Evolutionary conservation across 345 rosid genomes (phyloP).

Genomic region (Euphorbia lathyris): DNA sequence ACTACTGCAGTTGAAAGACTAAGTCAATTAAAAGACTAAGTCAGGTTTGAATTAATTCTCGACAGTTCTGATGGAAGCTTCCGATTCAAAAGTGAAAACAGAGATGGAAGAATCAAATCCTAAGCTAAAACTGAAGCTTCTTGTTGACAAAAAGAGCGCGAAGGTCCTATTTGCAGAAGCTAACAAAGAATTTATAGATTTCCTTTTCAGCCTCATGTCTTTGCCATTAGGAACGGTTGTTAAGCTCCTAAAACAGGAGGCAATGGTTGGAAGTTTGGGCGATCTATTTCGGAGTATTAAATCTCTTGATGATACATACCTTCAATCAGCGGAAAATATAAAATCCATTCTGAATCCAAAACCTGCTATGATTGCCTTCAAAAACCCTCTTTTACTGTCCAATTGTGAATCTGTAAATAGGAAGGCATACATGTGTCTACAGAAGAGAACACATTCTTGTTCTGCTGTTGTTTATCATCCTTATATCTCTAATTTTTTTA

Average conservation of each 20-base stretch:
- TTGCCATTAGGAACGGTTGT: not conserved
- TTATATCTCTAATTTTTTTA: not conserved
- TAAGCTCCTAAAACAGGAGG: not conserved
- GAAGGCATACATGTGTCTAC: not conserved
- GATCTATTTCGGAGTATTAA: not conserved
- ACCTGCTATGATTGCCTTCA: not conserved
- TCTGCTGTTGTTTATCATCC: not conserved
- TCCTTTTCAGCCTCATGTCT: slow-evolving; percentile 1
- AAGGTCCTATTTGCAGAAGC: not conserved
- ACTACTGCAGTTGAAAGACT: too few relatives aligned
- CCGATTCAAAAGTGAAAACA: too few relatives aligned
- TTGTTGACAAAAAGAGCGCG: not conserved
- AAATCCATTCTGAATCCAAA: not conserved
- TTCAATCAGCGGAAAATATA: not conserved
- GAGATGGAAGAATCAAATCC: not conserved
- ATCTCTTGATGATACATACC: not conserved
- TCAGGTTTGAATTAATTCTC: too few relatives aligned
- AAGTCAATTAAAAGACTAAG: too few relatives aligned
- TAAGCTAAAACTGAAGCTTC: not conserved
- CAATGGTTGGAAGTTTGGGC: not conserved
- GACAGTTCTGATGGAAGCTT: too few relatives aligned
- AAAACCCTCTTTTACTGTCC: not conserved
- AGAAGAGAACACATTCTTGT: not conserved
- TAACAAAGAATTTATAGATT: not conserved
- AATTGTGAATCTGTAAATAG: not conserved